These are phyloP conservation scores for Mollisiaceae sp. DNA, from an alignment of 2,329 filamentous ascomycete species.

Conservation along the genomic window DNA sequence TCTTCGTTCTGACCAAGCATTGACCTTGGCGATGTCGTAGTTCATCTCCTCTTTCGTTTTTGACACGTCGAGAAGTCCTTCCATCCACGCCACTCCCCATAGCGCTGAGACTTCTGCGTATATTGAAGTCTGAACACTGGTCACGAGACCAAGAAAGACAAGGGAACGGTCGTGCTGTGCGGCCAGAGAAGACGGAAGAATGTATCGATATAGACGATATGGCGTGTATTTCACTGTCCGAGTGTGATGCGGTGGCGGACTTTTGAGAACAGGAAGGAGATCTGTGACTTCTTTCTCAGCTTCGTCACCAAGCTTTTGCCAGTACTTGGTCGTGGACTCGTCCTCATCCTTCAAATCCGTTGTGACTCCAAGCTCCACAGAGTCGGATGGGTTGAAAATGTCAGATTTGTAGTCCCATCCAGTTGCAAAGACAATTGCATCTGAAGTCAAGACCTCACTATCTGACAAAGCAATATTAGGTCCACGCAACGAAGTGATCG, in stretches of 20 bases:
- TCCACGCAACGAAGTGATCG: constrained; percentile 22
- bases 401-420: constrained; percentile 21
- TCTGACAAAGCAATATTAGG: constrained; percentile 14
- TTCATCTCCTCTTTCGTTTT: constrained; percentile 23
- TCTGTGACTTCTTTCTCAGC: constrained; percentile 11
- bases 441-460: constrained; percentile 13
- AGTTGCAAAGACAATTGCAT: constrained; percentile 24
- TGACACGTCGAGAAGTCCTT: constrained; percentile 17
- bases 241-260: constrained; percentile 15
- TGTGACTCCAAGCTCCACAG: constrained; percentile 16
- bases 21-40: constrained; percentile 24
- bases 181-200: constrained; percentile 23
- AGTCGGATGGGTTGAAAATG: constrained; percentile 13
- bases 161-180: constrained; percentile 22
- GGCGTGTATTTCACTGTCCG: constrained; percentile 16
- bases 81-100: constrained; percentile 26
- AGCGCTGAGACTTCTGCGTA: constrained; percentile 23
- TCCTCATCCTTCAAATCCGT: constrained; percentile 15
- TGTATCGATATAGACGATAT: constrained; percentile 26
- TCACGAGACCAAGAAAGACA: constrained; percentile 23
- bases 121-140: constrained; percentile 22
- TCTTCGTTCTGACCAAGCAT: constrained; percentile 23
- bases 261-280: constrained; percentile 18
- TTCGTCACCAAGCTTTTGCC: constrained; percentile 8
- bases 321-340: constrained; percentile 8